phyloP scores from a whole-genome alignment of 139 green algal genomes.

The Yamagishiella unicocca region DNA sequence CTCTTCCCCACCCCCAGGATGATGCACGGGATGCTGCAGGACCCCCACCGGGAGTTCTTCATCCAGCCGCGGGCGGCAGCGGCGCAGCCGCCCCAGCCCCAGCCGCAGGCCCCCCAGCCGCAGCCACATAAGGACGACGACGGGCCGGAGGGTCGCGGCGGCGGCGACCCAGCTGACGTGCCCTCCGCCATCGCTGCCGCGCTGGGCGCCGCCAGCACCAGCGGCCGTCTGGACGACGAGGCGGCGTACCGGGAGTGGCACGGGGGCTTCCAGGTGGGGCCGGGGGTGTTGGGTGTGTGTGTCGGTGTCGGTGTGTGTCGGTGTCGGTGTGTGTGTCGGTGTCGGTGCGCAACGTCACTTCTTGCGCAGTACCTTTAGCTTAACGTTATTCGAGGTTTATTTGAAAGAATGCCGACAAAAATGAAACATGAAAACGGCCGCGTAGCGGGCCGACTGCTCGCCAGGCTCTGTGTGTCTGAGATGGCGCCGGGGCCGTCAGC shows the following conservation, averaged over 20 bases:
- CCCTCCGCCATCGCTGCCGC: background rate
- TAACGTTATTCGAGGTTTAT: too few relatives aligned
- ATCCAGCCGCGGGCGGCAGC: constrained; percentile 53
- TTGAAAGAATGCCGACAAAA: too few relatives aligned
- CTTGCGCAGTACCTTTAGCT: too few relatives aligned
- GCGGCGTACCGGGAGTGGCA: constrained; percentile 73
- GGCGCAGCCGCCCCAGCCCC: background rate
- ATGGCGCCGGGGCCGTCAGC: too few relatives aligned
- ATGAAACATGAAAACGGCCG: too few relatives aligned
- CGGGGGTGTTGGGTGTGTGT: background rate
- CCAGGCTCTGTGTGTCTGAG: too few relatives aligned
- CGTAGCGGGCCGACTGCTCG: too few relatives aligned
- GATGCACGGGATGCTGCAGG: constrained; percentile 86
- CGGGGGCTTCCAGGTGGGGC: constrained; percentile 63
- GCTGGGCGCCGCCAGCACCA: background rate
- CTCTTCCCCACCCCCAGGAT: too few relatives aligned
- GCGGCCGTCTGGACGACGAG: constrained; percentile 33
- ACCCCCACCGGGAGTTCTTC: constrained; percentile 88
- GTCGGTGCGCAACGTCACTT: too few relatives aligned
- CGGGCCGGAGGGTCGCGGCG: background rate
- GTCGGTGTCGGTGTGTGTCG: too few relatives aligned
- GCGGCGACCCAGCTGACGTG: background rate
- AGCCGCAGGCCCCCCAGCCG: constrained; percentile 20
- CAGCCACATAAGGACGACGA: background rate
- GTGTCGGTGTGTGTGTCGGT: too few relatives aligned